phyloP scores from a whole-genome alignment of 768 basidiomycete genomes.

The Coprinopsis sp. region DNA sequence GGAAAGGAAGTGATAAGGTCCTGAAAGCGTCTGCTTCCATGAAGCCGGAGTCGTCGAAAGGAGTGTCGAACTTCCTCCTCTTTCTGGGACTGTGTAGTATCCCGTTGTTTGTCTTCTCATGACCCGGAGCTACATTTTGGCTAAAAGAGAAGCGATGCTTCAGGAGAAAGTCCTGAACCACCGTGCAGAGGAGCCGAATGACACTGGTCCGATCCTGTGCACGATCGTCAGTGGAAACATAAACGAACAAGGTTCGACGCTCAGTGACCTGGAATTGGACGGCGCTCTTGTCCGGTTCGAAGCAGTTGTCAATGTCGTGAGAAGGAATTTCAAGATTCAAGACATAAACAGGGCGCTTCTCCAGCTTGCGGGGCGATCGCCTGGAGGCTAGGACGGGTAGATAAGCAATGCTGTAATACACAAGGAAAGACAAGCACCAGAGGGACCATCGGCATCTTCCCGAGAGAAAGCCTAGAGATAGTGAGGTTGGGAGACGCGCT shows the following conservation, averaged over 20 bases:
- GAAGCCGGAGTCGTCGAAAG: slow-evolving; percentile 31
- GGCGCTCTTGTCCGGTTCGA: slow-evolving; percentile 72
- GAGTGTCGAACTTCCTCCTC: slow-evolving; percentile 37
- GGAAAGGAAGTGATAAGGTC: slow-evolving; percentile 14
- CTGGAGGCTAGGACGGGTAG: slow-evolving; percentile 41
- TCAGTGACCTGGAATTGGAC: slow-evolving; percentile 64
- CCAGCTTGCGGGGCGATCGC: slow-evolving; percentile 73
- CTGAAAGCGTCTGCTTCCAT: slow-evolving; percentile 23
- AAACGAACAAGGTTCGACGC: slow-evolving; percentile 6
- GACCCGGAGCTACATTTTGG: slow-evolving; percentile 13
- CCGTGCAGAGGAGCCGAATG: slow-evolving; percentile 48
- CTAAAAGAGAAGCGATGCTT: slow-evolving; percentile 50
- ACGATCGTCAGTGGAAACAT: slow-evolving; percentile 6
- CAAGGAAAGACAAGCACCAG: slow-evolving; percentile 29
- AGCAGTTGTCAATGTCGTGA: slow-evolving; percentile 64
- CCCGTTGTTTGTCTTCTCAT: slow-evolving; percentile 17
- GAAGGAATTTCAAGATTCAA: slow-evolving; percentile 69
- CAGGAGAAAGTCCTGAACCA: slow-evolving; percentile 58
- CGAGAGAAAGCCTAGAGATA: slow-evolving; percentile 41
- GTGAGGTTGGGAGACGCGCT: neutral
- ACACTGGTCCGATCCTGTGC: slow-evolving; percentile 57
- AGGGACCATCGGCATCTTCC: slow-evolving; percentile 53
- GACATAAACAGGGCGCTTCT: slow-evolving; percentile 80
- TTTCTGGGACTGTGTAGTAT: slow-evolving; percentile 37
- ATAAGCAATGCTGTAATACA: neutral